phyloP scores from a whole-genome alignment of 257 asterid species.

The Paraleonurus japonicus region DNA sequence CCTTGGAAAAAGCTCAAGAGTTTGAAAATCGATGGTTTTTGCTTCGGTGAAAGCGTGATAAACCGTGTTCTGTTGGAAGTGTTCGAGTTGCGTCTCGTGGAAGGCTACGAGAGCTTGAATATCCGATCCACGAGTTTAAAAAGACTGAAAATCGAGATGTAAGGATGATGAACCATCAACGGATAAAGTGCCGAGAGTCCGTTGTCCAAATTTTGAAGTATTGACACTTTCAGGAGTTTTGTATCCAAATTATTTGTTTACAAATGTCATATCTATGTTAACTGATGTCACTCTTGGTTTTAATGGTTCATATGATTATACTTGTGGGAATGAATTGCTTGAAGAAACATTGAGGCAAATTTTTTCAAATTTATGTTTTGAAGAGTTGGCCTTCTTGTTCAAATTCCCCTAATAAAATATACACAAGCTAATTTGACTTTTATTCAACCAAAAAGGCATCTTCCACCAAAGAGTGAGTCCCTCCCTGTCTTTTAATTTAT shows the following conservation, averaged over 20 bases:
- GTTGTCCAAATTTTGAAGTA: not conserved
- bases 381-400: slow-evolving; percentile 59
- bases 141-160: not conserved
- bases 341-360: not conserved
- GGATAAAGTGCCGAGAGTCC: not conserved
- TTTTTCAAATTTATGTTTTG: slow-evolving; percentile 18
- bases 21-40: not conserved
- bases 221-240: not conserved
- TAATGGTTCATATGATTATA: not conserved
- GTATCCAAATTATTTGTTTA: not conserved
- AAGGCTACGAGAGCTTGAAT: not conserved
- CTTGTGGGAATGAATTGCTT: not conserved
- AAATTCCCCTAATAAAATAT: slow-evolving; percentile 14
- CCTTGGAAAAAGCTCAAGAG: no score
- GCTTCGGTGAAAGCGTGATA: not conserved
- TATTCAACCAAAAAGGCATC: slow-evolving; percentile 21
- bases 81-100: not conserved
- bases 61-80: not conserved
- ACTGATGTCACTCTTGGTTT: not conserved
- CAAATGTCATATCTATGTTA: not conserved
- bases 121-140: not conserved
- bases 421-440: slow-evolving; percentile 17
- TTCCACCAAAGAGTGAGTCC: slow-evolving; percentile 52
- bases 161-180: no score
- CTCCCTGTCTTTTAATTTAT: not conserved